Evolutionary conservation across 148 eudicot genomes (phyloP).

Genomic region (Hydrangea macrophylla): DNA sequence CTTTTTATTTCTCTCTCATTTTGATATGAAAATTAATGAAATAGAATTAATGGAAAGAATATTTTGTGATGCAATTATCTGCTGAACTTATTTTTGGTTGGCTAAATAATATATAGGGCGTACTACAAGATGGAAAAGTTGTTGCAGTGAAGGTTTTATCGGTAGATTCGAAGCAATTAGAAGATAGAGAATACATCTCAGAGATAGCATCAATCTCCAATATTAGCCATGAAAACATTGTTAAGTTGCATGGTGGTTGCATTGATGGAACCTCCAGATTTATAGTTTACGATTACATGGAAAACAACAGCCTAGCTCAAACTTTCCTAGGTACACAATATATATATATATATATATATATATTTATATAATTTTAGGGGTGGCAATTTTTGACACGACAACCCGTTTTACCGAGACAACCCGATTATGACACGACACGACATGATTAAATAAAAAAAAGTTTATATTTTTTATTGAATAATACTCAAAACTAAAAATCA

Average conservation of each 20-base stretch:
- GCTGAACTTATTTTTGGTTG: neutral
- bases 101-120: neutral
- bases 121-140: neutral
- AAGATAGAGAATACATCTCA: neutral
- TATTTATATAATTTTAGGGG: too few species aligned
- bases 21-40: neutral
- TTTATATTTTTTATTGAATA: too few species aligned
- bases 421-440: too few species aligned
- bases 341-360: too few species aligned
- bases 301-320: conserved; percentile 9
- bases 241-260: conserved; percentile 2
- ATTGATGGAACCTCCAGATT: neutral
- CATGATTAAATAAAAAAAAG: too few species aligned
- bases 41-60: neutral
- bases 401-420: too few species aligned
- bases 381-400: too few species aligned
- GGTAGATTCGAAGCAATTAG: conserved; percentile 11
- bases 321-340: neutral
- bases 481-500: too few species aligned
- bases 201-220: conserved; percentile 7
- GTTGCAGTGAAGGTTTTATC: conserved; percentile 11
- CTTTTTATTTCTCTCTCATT: too few species aligned
- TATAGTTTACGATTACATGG: conserved; percentile 11
- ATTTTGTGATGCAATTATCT: neutral
- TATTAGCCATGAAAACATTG: conserved; percentile 4